These are phyloP conservation scores for Aureobasidium sp. DNA, from an alignment of 2,329 filamentous ascomycete genomes.

Conservation along the genomic window DNA sequence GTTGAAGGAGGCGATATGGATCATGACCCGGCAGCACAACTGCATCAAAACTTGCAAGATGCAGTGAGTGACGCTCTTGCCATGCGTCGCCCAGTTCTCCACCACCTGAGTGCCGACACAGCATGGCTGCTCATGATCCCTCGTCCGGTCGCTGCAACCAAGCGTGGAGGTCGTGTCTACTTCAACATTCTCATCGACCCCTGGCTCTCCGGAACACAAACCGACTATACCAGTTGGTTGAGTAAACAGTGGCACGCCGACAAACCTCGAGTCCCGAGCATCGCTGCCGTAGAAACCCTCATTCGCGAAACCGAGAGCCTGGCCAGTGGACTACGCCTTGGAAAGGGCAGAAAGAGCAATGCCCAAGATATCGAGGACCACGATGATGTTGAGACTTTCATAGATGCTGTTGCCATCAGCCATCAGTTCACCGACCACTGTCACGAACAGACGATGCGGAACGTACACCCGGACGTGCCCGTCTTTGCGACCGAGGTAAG, in stretches of 20 bases:
- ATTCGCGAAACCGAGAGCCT: constrained; percentile 42
- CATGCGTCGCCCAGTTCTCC: constrained; percentile 45
- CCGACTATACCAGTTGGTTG: constrained; percentile 56
- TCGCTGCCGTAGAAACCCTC: constrained; percentile 46
- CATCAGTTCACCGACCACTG: constrained; percentile 65
- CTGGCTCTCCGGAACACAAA: constrained; percentile 55
- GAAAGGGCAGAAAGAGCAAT: constrained; percentile 17
- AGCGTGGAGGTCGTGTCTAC: constrained; percentile 40
- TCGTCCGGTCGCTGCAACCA: constrained; percentile 37
- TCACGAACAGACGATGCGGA: constrained; percentile 50
- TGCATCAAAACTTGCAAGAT: constrained; percentile 35
- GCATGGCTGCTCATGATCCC: constrained; percentile 60
- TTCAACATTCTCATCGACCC: constrained; percentile 60
- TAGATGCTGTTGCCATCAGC: constrained; percentile 52
- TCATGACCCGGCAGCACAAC: constrained; percentile 29
- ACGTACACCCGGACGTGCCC: constrained; percentile 45
- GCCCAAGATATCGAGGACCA: constrained; percentile 11
- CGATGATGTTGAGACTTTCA: constrained; percentile 27
- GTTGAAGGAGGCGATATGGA: constrained; percentile 16
- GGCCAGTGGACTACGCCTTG: constrained; percentile 22
- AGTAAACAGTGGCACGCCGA: constrained; percentile 55
- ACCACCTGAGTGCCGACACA: constrained; percentile 59
- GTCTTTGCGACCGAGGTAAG: constrained; percentile 47
- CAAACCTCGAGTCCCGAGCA: constrained; percentile 44
- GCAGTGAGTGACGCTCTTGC: constrained; percentile 32